Evolutionary conservation across 306 rosid genomes (phyloP), one percentile per base, ranked within the genome.

Genomic region (Herpetospermum pedunculosum): DNA sequence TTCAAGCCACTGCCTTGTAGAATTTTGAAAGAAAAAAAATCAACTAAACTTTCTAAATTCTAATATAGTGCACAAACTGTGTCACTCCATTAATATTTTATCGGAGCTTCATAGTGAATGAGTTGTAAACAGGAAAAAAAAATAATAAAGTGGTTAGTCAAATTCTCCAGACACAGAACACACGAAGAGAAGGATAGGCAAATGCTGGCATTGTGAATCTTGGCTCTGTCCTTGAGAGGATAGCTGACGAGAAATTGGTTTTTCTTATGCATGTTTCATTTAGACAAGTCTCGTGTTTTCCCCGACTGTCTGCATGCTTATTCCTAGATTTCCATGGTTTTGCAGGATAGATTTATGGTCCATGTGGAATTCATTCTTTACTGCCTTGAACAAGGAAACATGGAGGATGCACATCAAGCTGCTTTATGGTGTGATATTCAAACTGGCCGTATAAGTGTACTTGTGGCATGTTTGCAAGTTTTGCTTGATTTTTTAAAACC

Each of bases 281-380:
- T 26, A 6, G 19, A 26, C 15, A 41, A 26, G 55, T 44, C 25
- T 59, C 9, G 1, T 69, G 38, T 41, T 43, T 69, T 15, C 15
- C 30, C 35, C 19, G 4, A 40, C n/a, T 3, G 1, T 23, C 21
- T 14, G n/a, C 35, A 11, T 44, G 73, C 53, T 69, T 44, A 69
- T 44, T 68, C 38, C 55, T 14, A 15, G 9, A 44, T 44, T 41
- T 69, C 55, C 19, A 69, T 43, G 38, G 50, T 69, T 69, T 23
- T 23, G 81, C 92, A 92, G 98, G 77, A 80, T 46, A 84, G 79
- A 44, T 80, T 63, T 79, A 72, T 76, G 25, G 87, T 93, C 76
- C 85, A 83, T 43, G 70, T 86, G 32, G 93, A 90, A 83, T 76
- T 78, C 77, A 82, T 87, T 43, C 48, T 88, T n/a, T 86, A 84